Base-by-base conservation (phyloP, 1,139 yeast genomes). In the Sugiyamaella sp. region DNA sequence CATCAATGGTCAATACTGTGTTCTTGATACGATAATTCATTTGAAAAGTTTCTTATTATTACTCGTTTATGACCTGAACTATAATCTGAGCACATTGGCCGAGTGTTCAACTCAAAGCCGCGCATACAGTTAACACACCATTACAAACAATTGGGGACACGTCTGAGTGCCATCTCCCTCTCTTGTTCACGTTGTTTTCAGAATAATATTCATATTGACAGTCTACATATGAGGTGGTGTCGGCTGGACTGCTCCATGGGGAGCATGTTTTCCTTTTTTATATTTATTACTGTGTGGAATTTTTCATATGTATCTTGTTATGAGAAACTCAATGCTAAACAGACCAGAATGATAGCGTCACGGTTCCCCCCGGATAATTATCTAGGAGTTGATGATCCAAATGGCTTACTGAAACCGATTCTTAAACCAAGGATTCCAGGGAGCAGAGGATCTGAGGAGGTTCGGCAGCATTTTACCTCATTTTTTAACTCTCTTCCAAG, bases 361-460 rank as follows among this genome's bases (percentile, higher is more conserved):
- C 46, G 27, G 2, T 35, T 41, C 25, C 35, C 53, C 1, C 54
- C 62, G 25, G 56, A 53, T 3, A 39, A 56, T 8, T 60, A 58
- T 44, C 54, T 67, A 16, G 58, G 57, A 17, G 55, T 58, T 9
- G 33, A 59, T 27, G 64, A 66, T 48, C 32, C 54, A 6, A 44
- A 57, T 3, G 68, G 69, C 1, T 57, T 62, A 25, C 61, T 71
- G 24, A 59, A 62, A 32, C 75, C 74, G 4, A 63, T 71, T 8
- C 55, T 72, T 19, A 63, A 63, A 25, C 68, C 69, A 9, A 61
- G 85, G 41, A 62, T 68, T 0, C 81, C 84, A 0, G 84, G 82
- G 0, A 71, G 80, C 1, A 62, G 64, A 4, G 77, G 74, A 3
- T 75, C 80, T 0, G 33, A 54, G 2, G 53, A 62, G 21, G 74